phyloP scores from a whole-genome alignment of 179 eudicot genomes.

The Vitellaria paradoxa region DNA sequence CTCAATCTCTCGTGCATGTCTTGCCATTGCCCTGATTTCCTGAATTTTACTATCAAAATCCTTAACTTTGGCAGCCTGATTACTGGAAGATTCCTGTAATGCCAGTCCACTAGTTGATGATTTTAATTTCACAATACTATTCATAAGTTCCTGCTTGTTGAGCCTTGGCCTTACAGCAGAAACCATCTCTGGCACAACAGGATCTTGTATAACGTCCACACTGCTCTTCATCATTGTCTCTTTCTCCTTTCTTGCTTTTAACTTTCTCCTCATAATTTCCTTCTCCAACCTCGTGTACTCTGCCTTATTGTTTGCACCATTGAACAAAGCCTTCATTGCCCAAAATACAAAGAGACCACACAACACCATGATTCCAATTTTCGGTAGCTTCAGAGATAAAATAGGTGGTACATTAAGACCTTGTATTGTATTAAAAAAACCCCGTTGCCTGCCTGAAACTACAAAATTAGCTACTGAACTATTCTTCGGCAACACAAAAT shows the following conservation, averaged over 20 bases:
- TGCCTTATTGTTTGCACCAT: conserved; percentile 21
- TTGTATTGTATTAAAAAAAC: conserved; percentile 32
- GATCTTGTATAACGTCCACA: conserved; percentile 56
- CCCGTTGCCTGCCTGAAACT: conserved; percentile 21
- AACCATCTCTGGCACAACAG: conserved; percentile 21
- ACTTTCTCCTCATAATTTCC: conserved; percentile 82
- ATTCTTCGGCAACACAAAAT: conserved; percentile 38
- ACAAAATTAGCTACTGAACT: conserved; percentile 67
- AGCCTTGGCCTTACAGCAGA: conserved; percentile 54
- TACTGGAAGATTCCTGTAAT: conserved; percentile 11
- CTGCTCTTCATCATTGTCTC: conserved; percentile 44
- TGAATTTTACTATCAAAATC: conserved; percentile 35
- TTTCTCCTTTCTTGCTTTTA: conserved; percentile 51
- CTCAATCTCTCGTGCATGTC: conserved; percentile 65
- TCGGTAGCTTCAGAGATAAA: conserved; percentile 31
- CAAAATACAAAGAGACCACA: conserved; percentile 49
- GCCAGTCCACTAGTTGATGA: conserved; percentile 24
- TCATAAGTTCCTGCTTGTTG: conserved; percentile 55
- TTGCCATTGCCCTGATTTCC: conserved; percentile 62
- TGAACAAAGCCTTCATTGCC: conserved; percentile 40
- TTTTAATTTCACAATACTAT: conserved; percentile 47
- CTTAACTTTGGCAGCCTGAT: neutral
- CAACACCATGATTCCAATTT: conserved; percentile 42
- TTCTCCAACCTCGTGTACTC: conserved; percentile 57
- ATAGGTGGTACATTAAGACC: conserved; percentile 22